Percentiles rank a stretch among this genome's conserved stretches.
These are phyloP conservation scores for Glutinoglossum americanum DNA, from an alignment of 495 filamentous ascomycete species.

Conservation along the genomic window DNA sequence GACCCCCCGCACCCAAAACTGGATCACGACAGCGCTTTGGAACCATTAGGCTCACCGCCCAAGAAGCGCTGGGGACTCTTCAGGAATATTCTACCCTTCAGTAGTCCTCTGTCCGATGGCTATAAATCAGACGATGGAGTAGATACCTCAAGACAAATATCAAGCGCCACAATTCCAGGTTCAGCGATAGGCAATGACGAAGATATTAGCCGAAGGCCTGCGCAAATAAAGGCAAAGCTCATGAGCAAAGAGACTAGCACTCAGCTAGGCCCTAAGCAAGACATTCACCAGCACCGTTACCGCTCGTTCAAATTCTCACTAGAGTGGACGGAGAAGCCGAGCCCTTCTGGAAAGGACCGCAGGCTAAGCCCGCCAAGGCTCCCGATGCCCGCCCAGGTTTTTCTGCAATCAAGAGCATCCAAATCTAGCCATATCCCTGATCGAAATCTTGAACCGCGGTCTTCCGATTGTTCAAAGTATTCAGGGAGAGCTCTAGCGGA, in stretches of 20 bases:
- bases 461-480: constrained; percentile 37
- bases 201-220: not conserved
- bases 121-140: not conserved
- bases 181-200: not conserved
- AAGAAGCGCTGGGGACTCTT: constrained; percentile 54
- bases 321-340: constrained; percentile 44
- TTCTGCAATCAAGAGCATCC: constrained; percentile 20
- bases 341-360: constrained; percentile 30
- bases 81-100: constrained; percentile 41
- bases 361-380: constrained; percentile 52
- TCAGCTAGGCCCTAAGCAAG: not conserved
- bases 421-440: constrained; percentile 9
- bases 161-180: not conserved
- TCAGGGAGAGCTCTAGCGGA: constrained; percentile 76
- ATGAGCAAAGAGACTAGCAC: not conserved
- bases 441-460: constrained; percentile 5
- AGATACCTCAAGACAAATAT: not conserved
- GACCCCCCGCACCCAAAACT: not conserved
- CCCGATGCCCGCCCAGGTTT: constrained; percentile 44
- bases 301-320: constrained; percentile 58
- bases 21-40: no score
- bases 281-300: not conserved
- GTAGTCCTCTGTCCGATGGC: not conserved
- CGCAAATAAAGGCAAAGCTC: not conserved
- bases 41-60: constrained; percentile 7